Evolutionary conservation across 345 rosid genomes (phyloP).

Genomic region (Lenwebbia sp.): DNA sequence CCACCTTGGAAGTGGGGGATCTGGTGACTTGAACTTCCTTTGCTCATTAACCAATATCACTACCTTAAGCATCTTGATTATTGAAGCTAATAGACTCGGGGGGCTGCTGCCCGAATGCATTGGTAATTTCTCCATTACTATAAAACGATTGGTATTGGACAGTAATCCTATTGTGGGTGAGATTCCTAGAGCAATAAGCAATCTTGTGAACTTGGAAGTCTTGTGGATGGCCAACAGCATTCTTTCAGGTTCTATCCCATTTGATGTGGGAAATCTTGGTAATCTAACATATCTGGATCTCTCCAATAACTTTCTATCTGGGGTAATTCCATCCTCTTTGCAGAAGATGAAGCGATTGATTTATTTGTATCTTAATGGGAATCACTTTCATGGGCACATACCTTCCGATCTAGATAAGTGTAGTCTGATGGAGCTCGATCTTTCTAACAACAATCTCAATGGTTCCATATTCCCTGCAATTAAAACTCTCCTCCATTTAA

Average conservation of each 20-base stretch:
- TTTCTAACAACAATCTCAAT: conserved; percentile 8
- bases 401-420: conserved; percentile 8
- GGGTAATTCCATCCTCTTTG: conserved; percentile 16
- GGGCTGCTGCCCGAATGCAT: neutral
- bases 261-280: neutral
- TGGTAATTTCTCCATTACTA: neutral
- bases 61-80: neutral
- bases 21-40: neutral
- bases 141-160: neutral
- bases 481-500: neutral
- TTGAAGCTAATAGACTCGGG: neutral
- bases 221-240: neutral
- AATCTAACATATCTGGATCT: neutral
- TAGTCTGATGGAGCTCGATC: neutral
- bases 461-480: conserved; percentile 8
- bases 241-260: conserved; percentile 7
- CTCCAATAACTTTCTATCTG: neutral
- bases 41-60: neutral
- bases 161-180: conserved; percentile 2
- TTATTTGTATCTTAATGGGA: neutral
- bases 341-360: conserved; percentile 1
- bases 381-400: conserved; percentile 9
- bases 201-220: conserved; percentile 7
- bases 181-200: conserved; percentile 4
- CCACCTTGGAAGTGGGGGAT: neutral